Evolutionary conservation across 208 protist genomes (phyloP).

Genomic region (Acanthamoeba healyi): DNA sequence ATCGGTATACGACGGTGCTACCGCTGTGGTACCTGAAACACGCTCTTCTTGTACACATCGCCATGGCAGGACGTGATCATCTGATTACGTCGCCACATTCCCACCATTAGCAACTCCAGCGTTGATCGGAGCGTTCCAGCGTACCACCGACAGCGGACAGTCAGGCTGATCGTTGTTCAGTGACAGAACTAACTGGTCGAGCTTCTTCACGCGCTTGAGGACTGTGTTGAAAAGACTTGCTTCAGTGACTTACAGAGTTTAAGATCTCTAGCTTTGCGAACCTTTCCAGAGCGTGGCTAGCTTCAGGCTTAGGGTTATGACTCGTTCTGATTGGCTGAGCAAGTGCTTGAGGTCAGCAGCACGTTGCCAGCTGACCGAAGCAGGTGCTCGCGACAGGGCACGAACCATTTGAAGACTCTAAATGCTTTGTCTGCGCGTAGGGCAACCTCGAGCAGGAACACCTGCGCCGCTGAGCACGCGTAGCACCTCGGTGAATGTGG

Average conservation of each 20-base stretch:
- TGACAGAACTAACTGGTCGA: not conserved
- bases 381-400: not conserved
- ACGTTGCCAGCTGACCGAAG: not conserved
- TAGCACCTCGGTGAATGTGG: too few relatives aligned
- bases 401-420: not conserved
- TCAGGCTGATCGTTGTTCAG: not conserved
- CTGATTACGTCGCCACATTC: not conserved
- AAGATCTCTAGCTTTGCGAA: too few relatives aligned
- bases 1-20: not conserved
- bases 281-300: slow-evolving; percentile 9
- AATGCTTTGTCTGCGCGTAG: slow-evolving; percentile 12
- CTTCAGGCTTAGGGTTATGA: slow-evolving; percentile 16
- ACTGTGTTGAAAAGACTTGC: not conserved
- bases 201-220: slow-evolving; percentile 15
- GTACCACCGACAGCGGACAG: slow-evolving; percentile 27
- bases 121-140: not conserved
- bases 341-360: too few relatives aligned
- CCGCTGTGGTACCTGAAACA: not conserved
- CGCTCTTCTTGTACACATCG: slow-evolving; percentile 25
- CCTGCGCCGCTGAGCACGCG: not conserved
- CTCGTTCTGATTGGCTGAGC: not conserved
- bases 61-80: not conserved
- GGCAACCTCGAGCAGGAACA: slow-evolving; percentile 33
- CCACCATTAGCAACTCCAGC: not conserved
- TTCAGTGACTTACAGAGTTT: too few relatives aligned